Evolutionary conservation across 495 filamentous ascomycete genomes (phyloP).

Genomic region (Neurospora tetrasperma): DNA sequence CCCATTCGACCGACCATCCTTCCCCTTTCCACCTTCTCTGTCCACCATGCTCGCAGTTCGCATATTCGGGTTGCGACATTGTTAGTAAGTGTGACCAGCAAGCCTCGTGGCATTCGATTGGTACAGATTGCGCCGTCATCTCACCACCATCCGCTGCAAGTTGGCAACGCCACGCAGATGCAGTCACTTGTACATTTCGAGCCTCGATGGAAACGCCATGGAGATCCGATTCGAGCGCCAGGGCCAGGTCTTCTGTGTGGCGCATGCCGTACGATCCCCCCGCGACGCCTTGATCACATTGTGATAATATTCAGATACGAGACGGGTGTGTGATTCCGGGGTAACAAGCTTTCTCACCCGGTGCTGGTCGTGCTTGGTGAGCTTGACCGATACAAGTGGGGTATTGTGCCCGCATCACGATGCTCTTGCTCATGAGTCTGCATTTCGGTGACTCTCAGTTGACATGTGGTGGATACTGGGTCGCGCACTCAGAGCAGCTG

Average conservation of each 20-base stretch:
- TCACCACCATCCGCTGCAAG: background rate
- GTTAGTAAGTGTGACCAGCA: background rate
- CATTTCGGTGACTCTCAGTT: background rate
- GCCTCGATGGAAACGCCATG: background rate
- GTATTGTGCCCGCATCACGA: background rate
- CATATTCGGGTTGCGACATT: background rate
- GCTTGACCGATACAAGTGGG: background rate
- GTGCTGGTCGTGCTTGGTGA: background rate
- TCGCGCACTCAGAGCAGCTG: background rate
- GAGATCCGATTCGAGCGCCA: background rate
- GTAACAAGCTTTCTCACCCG: background rate
- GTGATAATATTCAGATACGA: background rate
- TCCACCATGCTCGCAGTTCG: background rate
- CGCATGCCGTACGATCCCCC: background rate
- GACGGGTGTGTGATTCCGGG: background rate
- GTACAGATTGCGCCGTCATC: background rate
- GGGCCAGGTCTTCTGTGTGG: background rate
- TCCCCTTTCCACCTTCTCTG: background rate
- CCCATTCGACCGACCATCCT: background rate
- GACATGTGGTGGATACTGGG: background rate
- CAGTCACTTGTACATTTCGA: background rate
- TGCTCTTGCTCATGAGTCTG: background rate
- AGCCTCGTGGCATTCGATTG: constrained; percentile 4
- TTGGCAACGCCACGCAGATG: background rate
- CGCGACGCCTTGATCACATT: background rate